Evolutionary conservation across 805 yeast species (phyloP).

Genomic region (Metschnikowia anglica): DNA sequence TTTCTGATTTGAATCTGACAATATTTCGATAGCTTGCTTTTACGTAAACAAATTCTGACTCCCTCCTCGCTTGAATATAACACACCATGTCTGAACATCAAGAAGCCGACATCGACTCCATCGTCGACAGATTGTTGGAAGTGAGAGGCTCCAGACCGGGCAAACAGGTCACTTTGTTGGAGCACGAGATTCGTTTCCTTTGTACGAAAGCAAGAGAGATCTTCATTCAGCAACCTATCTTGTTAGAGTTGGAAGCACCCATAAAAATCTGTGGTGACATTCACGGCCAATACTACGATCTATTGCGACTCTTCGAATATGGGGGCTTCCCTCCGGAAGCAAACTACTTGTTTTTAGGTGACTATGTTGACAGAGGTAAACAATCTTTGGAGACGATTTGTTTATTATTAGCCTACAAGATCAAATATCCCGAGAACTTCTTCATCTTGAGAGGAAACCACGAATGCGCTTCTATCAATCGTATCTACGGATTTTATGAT

Average conservation of each 20-base stretch:
- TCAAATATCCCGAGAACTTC: conserved; percentile 97
- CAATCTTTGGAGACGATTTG: conserved; percentile 97
- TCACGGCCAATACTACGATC: conserved; percentile 97
- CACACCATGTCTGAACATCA: conserved; percentile 37
- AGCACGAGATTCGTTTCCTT: conserved; percentile 89
- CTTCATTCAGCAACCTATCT: conserved; percentile 95
- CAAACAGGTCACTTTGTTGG: conserved; percentile 89
- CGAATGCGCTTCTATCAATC: conserved; percentile 96
- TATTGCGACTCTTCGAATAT: conserved; percentile 91
- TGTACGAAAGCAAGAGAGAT: conserved; percentile 98
- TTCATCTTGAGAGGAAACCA: conserved; percentile 97
- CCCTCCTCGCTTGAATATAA: not conserved
- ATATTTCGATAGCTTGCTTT: too few relatives aligned
- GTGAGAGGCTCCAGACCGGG: conserved; percentile 99
- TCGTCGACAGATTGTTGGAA: conserved; percentile 93
- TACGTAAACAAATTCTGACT: not conserved
- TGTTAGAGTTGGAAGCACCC: conserved; percentile 95
- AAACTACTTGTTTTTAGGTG: conserved; percentile 91
- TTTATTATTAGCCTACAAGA: conserved; percentile 88
- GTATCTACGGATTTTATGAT: conserved; percentile 97
- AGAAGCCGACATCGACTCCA: conserved; percentile 95
- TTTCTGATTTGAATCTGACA: too few relatives aligned
- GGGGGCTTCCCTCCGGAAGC: conserved; percentile 99
- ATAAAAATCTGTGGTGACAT: conserved; percentile 95
- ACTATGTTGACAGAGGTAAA: conserved; percentile 97